phyloP scores from a whole-genome alignment of 441 rosid genomes.

The Kokia cookei region DNA sequence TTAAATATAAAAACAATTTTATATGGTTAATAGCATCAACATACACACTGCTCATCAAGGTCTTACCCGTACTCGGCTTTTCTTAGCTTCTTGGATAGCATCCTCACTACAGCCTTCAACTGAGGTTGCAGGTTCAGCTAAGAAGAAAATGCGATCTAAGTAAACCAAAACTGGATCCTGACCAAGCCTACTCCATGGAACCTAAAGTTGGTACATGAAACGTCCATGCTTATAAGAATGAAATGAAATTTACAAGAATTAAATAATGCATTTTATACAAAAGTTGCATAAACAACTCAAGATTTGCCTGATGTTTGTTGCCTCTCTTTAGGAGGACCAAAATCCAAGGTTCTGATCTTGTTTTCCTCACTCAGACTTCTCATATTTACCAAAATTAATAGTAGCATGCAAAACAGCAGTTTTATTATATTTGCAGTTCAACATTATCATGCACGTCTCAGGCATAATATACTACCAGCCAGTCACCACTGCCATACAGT shows the following conservation, averaged over 20 bases:
- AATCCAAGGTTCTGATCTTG: not conserved
- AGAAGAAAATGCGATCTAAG: constrained; percentile 80
- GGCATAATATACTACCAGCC: not conserved
- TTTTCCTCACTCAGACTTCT: not conserved
- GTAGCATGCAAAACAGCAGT: not conserved
- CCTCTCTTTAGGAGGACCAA: not conserved
- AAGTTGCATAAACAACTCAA: not conserved
- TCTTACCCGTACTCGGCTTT: constrained; percentile 80
- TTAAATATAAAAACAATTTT: constrained; percentile 7
- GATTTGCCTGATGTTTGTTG: not conserved
- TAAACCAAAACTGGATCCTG: constrained; percentile 92
- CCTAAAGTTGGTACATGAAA: constrained; percentile 39
- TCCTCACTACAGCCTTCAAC: constrained; percentile 83
- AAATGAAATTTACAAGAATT: not conserved
- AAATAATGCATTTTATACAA: not conserved
- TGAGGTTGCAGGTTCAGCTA: constrained; percentile 80
- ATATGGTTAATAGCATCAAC: not conserved
- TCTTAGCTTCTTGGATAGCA: constrained; percentile 89
- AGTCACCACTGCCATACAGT: not conserved
- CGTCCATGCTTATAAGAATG: not conserved
- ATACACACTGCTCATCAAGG: constrained; percentile 18
- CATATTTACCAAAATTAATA: not conserved
- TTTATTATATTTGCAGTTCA: not conserved
- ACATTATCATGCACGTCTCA: not conserved
- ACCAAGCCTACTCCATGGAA: constrained; percentile 99